phyloP scores from a whole-genome alignment of 1,284 basidiomycete species.

The Gastroboletus turbinatus region DNA sequence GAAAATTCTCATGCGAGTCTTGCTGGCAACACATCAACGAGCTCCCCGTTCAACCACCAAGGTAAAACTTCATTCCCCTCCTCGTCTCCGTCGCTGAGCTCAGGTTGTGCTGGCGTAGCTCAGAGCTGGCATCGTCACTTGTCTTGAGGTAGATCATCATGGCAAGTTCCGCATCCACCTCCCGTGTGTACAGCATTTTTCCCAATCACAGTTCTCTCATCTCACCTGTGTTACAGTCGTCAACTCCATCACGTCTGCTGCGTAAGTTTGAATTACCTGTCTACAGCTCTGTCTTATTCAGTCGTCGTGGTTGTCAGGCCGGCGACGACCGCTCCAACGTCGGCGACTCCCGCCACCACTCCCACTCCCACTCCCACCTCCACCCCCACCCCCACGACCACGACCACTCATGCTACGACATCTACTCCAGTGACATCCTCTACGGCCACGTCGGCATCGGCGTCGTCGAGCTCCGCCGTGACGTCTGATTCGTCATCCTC shows the following conservation, averaged over 20 bases:
- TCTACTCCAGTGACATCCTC: slow-evolving; percentile 15
- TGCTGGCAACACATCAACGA: slow-evolving; percentile 3
- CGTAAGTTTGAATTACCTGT: slow-evolving; percentile 6
- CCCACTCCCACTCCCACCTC: neutral
- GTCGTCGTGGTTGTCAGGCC: neutral
- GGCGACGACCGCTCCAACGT: neutral
- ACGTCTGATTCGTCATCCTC: slow-evolving; percentile 10
- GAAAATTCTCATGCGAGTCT: slow-evolving; percentile 22
- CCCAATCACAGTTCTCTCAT: neutral
- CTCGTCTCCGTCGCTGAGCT: neutral
- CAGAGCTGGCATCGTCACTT: slow-evolving; percentile 2
- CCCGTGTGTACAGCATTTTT: slow-evolving; percentile 10
- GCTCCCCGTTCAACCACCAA: slow-evolving; percentile 7
- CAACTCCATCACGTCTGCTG: rapidly evolving
- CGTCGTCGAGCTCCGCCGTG: slow-evolving; percentile 11
- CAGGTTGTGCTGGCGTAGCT: neutral
- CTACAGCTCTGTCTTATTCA: neutral
- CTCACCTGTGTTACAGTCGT: neutral
- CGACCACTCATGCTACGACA: slow-evolving; percentile 13
- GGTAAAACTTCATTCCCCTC: neutral
- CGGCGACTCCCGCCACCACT: neutral
- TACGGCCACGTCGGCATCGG: neutral
- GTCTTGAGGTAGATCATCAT: slow-evolving; percentile 10
- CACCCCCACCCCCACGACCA: neutral
- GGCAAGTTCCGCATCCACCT: neutral